Conservation (phyloP, 2,329 filamentous ascomycete species). For the Fusarium beomiforme region DNA sequence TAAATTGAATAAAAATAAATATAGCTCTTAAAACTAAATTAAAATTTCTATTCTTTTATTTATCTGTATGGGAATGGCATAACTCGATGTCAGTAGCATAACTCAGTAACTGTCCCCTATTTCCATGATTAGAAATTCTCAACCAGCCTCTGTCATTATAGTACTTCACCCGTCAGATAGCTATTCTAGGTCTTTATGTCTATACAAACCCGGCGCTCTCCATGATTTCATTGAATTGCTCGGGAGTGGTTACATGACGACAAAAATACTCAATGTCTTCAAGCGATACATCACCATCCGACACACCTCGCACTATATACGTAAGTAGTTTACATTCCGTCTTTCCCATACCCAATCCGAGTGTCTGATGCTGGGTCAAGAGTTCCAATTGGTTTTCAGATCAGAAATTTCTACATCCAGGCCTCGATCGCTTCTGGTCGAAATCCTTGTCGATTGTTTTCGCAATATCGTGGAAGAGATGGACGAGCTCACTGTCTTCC, state of each 20-base stretch:
- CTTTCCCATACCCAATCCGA: not conserved
- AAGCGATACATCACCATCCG: not conserved
- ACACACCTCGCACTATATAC: not conserved
- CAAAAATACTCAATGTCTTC: not conserved
- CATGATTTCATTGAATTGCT: not conserved
- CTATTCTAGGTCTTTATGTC: not conserved
- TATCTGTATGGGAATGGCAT: too few relatives aligned
- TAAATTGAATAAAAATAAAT: too few relatives aligned
- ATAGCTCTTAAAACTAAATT: too few relatives aligned
- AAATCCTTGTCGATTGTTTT: not conserved
- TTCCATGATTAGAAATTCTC: too few relatives aligned
- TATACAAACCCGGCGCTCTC: not conserved
- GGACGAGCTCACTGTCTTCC: not conserved
- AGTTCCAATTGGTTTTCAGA: not conserved
- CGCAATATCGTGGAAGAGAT: not conserved
- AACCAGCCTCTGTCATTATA: too few relatives aligned
- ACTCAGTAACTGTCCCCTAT: not conserved
- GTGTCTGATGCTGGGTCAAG: not conserved
- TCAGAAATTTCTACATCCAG: not conserved
- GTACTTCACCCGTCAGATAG: too few relatives aligned
- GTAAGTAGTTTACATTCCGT: not conserved
- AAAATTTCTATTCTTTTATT: too few relatives aligned
- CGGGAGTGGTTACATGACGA: not conserved
- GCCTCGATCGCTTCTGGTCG: not conserved
- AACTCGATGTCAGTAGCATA: too few relatives aligned